A percentile compares a stretch with the other conserved stretches of the same genome.
Conservation (phyloP, 2,329 filamentous ascomycete genomes). For the Eutypa lata region DNA sequence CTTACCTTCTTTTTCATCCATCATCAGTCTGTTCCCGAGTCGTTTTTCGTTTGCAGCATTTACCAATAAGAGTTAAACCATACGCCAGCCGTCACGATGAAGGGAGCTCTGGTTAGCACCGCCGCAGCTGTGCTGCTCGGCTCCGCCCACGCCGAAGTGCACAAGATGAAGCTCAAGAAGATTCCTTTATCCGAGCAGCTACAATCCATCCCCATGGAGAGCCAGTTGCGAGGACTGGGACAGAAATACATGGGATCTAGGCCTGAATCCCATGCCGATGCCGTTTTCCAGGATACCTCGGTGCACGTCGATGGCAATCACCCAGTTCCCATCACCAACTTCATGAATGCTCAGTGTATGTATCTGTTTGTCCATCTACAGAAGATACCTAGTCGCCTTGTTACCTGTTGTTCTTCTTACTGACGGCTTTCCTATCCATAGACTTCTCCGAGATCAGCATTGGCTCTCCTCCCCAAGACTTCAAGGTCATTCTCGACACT, state of each 20-base stretch:
- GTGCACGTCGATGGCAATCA: slow-evolving; percentile 66
- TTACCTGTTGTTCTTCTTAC: neutral
- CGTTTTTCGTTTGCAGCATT: neutral
- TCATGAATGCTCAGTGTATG: slow-evolving; percentile 97
- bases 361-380: slow-evolving; percentile 11
- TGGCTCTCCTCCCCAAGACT: slow-evolving; percentile 86
- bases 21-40: slow-evolving; percentile 1
- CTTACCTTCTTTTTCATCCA: slow-evolving; percentile 8
- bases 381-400: neutral
- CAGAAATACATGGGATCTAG: slow-evolving; percentile 95
- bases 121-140: slow-evolving; percentile 77
- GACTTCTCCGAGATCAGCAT: slow-evolving; percentile 97
- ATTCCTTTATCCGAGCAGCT: slow-evolving; percentile 88
- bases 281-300: slow-evolving; percentile 75
- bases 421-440: slow-evolving; percentile 32
- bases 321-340: slow-evolving; percentile 90
- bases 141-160: slow-evolving; percentile 78
- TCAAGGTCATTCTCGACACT: slow-evolving; percentile 98
- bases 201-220: slow-evolving; percentile 72
- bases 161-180: slow-evolving; percentile 99
- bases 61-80: slow-evolving; percentile 5
- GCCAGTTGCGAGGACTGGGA: slow-evolving; percentile 76
- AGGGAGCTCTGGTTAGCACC: slow-evolving; percentile 76
- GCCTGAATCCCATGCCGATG: slow-evolving; percentile 65
- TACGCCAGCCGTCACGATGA: slow-evolving; percentile 60